Evolutionary conservation across 257 asterid species (phyloP).

Genomic region (Echium plantagineum): DNA sequence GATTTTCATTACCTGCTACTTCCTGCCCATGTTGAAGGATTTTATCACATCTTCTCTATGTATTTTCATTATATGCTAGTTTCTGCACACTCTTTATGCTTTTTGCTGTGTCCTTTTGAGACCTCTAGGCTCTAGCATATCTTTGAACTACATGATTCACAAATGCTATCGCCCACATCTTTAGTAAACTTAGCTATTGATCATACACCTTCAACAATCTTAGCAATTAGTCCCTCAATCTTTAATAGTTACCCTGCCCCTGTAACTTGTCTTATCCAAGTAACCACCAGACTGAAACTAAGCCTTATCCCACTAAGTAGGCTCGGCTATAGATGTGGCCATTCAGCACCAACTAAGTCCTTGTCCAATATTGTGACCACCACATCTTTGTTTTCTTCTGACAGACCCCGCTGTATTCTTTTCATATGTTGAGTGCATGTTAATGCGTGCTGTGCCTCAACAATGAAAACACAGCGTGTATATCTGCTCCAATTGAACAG

Average conservation of each 20-base stretch:
- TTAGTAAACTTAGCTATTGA: background rate
- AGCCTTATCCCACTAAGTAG: no score
- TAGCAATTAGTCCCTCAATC: background rate
- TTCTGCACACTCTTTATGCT: background rate
- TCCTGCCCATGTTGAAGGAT: background rate
- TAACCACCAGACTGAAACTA: no score
- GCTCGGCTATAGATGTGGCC: no score
- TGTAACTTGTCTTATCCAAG: no score
- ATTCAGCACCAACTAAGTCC: no score
- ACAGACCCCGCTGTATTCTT: background rate
- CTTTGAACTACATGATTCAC: background rate
- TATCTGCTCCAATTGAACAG: background rate
- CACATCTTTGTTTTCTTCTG: background rate
- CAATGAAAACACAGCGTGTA: no score
- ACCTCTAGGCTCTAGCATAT: background rate
- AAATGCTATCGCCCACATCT: background rate
- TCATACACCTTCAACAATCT: background rate
- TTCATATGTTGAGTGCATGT: no score
- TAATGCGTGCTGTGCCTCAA: no score
- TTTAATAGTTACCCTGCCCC: background rate
- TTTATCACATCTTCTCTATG: background rate
- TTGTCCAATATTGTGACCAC: background rate
- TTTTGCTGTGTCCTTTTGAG: background rate
- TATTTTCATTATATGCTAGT: background rate
- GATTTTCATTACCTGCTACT: background rate